phyloP scores from a whole-genome alignment of 768 basidiomycete genomes.

The Tephrocybe sp. region DNA sequence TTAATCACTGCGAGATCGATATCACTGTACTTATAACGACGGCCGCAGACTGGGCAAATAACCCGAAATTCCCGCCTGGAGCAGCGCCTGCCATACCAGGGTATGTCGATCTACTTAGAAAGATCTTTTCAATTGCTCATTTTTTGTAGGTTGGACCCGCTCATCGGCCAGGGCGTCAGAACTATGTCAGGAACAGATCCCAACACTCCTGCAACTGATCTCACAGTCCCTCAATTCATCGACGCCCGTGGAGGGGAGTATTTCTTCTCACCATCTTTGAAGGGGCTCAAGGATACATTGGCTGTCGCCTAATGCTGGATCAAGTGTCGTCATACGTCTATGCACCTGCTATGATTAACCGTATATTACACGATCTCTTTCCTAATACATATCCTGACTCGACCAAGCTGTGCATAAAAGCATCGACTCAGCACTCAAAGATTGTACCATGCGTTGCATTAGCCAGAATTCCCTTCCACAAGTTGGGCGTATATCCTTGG shows the following conservation, averaged over 20 bases:
- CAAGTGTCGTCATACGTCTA: no score
- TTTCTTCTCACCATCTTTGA: constrained; percentile 50
- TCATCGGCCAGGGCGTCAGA: constrained; percentile 35
- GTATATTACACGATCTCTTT: no score
- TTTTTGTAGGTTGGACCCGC: constrained; percentile 42
- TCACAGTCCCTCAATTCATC: constrained; percentile 36
- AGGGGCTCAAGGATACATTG: constrained; percentile 37
- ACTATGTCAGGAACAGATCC: constrained; percentile 30
- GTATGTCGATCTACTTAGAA: constrained; percentile 17
- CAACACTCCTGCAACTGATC: constrained; percentile 24
- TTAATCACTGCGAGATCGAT: neutral
- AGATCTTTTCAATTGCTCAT: neutral
- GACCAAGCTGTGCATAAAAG: no score
- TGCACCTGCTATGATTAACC: no score
- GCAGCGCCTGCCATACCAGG: constrained; percentile 26
- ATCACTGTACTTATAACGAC: neutral
- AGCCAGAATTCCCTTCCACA: no score
- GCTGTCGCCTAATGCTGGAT: constrained; percentile 9
- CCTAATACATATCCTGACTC: no score
- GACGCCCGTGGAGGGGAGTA: constrained; percentile 50
- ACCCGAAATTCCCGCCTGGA: constrained; percentile 30
- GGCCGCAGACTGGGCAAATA: constrained; percentile 36
- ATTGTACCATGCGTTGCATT: no score
- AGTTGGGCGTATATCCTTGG: no score
- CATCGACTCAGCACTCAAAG: no score